Evolutionary conservation across 179 eudicot species (phyloP).

Genomic region (Beta lomatogona): DNA sequence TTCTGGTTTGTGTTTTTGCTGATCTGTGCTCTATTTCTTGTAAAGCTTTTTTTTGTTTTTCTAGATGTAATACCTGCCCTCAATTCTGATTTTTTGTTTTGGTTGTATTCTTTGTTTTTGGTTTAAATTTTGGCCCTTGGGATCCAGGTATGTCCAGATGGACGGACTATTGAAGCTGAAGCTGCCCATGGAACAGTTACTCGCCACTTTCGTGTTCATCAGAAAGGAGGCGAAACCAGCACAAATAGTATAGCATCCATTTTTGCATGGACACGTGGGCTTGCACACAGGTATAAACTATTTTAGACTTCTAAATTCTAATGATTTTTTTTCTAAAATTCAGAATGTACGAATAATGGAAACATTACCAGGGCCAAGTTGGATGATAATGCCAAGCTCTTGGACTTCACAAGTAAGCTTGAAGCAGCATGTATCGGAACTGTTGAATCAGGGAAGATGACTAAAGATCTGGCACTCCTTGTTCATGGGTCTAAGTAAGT

Average conservation of each 20-base stretch:
- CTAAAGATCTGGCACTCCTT: slow-evolving; percentile 88
- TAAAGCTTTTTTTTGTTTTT: no score
- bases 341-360: not conserved
- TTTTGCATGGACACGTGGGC: slow-evolving; percentile 89
- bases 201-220: slow-evolving; percentile 92
- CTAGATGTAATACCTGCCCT: not conserved
- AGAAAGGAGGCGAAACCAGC: slow-evolving; percentile 95
- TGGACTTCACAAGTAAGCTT: slow-evolving; percentile 74
- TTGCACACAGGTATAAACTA: slow-evolving; percentile 64
- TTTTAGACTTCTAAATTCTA: not conserved
- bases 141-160: slow-evolving; percentile 86
- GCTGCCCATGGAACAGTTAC: slow-evolving; percentile 99
- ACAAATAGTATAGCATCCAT: slow-evolving; percentile 90
- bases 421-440: slow-evolving; percentile 81
- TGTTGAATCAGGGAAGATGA: slow-evolving; percentile 94
- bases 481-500: slow-evolving; percentile 73
- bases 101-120: not conserved
- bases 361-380: slow-evolving; percentile 56
- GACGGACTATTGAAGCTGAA: slow-evolving; percentile 97
- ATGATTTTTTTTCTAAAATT: not conserved
- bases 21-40: not conserved
- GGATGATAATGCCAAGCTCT: slow-evolving; percentile 60
- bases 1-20: slow-evolving; percentile 58
- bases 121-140: slow-evolving; percentile 10
- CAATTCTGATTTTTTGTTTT: not conserved